Conservation (phyloP, 768 basidiomycete genomes). For the Tylopilus plumbeoviolaceoides region DNA sequence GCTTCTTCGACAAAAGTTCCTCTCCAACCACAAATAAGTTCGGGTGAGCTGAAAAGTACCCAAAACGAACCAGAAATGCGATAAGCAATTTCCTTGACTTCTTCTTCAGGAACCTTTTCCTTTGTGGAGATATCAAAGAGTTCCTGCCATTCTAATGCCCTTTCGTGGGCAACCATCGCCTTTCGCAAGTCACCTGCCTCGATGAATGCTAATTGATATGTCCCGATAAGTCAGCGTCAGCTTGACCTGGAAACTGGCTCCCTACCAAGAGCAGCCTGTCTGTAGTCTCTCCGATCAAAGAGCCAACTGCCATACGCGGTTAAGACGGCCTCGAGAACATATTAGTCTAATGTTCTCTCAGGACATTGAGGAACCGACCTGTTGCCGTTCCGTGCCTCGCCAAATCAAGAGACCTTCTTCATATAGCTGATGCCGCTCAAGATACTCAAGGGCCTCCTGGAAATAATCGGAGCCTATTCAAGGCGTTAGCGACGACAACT, state of each 20-base stretch:
- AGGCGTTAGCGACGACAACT: constrained; percentile 5
- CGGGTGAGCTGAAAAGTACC: not conserved
- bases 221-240: constrained; percentile 6
- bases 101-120: constrained; percentile 47
- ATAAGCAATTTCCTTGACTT: constrained; percentile 62
- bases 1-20: constrained; percentile 75
- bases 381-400: constrained; percentile 58
- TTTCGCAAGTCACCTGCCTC: constrained; percentile 61
- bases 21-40: constrained; percentile 45
- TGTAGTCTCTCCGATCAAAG: constrained; percentile 79
- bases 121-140: constrained; percentile 75
- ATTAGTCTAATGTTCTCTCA: constrained; percentile 7
- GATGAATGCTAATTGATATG: constrained; percentile 55
- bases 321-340: constrained; percentile 51
- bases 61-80: constrained; percentile 68
- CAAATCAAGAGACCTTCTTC: constrained; percentile 72
- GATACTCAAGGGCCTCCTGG: constrained; percentile 74
- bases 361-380: constrained; percentile 38
- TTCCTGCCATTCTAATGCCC: constrained; percentile 86
- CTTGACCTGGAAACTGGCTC: not conserved
- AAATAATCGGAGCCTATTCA: constrained; percentile 62
- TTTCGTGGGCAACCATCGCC: constrained; percentile 86
- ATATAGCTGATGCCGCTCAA: constrained; percentile 75
- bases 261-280: constrained; percentile 78
- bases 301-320: constrained; percentile 83